These are phyloP conservation scores for Prunus armeniaca DNA, from an alignment of 306 rosid species.

Conservation along the genomic window DNA sequence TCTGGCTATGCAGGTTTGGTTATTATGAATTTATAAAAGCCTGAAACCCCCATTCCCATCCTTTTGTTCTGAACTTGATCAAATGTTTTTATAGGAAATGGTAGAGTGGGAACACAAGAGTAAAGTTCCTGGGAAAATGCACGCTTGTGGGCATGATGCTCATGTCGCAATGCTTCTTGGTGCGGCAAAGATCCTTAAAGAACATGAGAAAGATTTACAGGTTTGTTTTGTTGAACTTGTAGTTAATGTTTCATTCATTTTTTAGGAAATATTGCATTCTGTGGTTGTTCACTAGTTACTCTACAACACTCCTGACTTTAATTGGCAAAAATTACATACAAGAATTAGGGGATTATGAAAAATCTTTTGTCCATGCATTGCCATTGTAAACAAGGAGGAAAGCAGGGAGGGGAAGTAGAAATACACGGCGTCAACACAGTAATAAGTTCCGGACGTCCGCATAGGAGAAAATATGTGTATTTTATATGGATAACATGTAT, in stretches of 20 bases:
- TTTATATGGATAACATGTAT: not conserved
- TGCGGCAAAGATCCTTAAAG: constrained; percentile 81
- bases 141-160: constrained; percentile 95
- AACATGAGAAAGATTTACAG: constrained; percentile 62
- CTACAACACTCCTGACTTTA: not conserved
- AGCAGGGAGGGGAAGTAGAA: too few species aligned
- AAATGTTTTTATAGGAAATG: constrained; percentile 56
- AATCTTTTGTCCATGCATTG: not conserved
- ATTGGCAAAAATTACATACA: not conserved
- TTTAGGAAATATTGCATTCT: not conserved
- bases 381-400: not conserved
- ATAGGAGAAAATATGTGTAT: too few species aligned
- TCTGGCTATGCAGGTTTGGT: constrained; percentile 66
- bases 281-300: constrained; percentile 18
- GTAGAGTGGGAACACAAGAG: constrained; percentile 96
- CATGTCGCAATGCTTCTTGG: constrained; percentile 93
- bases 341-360: not conserved
- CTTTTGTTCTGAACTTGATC: not conserved
- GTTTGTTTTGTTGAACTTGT: constrained; percentile 31
- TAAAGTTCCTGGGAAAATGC: constrained; percentile 81
- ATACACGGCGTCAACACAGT: too few species aligned
- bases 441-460: too few species aligned
- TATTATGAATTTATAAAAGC: not conserved
- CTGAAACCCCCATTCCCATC: not conserved
- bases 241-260: not conserved